Percentiles rank a stretch among this genome's conserved stretches.
These are phyloP conservation scores for Microdochium trichocladiopsis DNA, from an alignment of 2,329 filamentous ascomycete species.

Conservation along the genomic window DNA sequence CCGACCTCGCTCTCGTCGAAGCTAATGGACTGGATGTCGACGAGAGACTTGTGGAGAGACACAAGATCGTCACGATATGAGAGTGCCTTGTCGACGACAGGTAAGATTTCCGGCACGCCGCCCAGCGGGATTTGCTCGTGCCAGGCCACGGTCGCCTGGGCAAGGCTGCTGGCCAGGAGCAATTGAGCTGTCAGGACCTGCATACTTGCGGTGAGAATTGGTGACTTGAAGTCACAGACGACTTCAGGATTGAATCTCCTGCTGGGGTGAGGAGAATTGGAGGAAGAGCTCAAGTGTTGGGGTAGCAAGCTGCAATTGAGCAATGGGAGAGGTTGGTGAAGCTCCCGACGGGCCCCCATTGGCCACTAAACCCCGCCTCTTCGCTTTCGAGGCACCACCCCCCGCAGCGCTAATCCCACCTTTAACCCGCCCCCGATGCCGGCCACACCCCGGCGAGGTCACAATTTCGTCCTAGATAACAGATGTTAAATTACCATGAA, in stretches of 20 bases:
- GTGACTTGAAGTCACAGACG: neutral
- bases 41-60: constrained; percentile 66
- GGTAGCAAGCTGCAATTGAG: too few relatives aligned
- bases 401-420: too few relatives aligned
- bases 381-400: too few relatives aligned
- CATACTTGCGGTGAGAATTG: neutral
- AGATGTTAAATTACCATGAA: too few relatives aligned
- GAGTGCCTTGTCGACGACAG: constrained; percentile 10
- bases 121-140: neutral
- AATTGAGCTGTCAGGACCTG: neutral
- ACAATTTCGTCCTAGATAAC: too few relatives aligned
- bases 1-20: constrained; percentile 64
- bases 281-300: too few relatives aligned
- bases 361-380: too few relatives aligned
- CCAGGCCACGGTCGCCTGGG: neutral
- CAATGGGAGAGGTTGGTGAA: too few relatives aligned
- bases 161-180: neutral
- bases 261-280: too few relatives aligned
- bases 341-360: too few relatives aligned
- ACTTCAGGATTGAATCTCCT: neutral
- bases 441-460: too few relatives aligned
- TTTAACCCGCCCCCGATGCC: too few relatives aligned
- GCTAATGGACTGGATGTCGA: constrained; percentile 66
- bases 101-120: neutral
- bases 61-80: constrained; percentile 49